A percentile compares a stretch with the other conserved stretches of the same genome.
phyloP scores from a whole-genome alignment of 768 basidiomycete species.

The Leccinum pellstonianum region DNA sequence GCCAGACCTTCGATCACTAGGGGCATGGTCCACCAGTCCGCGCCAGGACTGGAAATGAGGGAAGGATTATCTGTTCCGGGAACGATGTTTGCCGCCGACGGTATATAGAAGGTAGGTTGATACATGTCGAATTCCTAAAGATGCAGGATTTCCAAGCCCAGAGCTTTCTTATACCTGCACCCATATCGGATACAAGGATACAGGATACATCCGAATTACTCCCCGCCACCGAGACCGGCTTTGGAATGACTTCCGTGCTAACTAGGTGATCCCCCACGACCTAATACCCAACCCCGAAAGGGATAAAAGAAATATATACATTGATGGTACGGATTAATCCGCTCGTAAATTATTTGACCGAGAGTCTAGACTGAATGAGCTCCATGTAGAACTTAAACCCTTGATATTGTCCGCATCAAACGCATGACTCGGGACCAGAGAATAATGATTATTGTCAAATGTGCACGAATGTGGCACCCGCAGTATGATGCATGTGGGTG shows the following conservation, averaged over 20 bases:
- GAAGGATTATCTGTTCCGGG: background rate
- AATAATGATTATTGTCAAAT: background rate
- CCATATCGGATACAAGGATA: background rate
- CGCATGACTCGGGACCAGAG: background rate
- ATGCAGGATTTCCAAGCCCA: background rate
- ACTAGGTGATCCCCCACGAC: background rate
- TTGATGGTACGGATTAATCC: background rate
- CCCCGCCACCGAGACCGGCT: background rate
- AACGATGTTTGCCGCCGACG: background rate
- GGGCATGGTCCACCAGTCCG: background rate
- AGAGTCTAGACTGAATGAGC: background rate
- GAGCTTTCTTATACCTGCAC: background rate
- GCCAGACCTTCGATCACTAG: background rate
- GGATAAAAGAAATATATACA: background rate
- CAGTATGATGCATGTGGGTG: background rate
- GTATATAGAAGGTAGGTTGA: constrained; percentile 1
- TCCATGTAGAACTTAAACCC: background rate
- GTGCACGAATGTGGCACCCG: background rate
- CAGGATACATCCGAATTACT: background rate
- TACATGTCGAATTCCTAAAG: background rate
- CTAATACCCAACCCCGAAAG: background rate
- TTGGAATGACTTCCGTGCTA: background rate
- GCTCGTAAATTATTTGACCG: background rate
- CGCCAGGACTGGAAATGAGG: no score
- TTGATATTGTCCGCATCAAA: background rate